Percentiles rank a stretch among this genome's conserved stretches.
phyloP scores from a whole-genome alignment of 352 stramenopile genomes.

The Globisporangium ultimum region DNA sequence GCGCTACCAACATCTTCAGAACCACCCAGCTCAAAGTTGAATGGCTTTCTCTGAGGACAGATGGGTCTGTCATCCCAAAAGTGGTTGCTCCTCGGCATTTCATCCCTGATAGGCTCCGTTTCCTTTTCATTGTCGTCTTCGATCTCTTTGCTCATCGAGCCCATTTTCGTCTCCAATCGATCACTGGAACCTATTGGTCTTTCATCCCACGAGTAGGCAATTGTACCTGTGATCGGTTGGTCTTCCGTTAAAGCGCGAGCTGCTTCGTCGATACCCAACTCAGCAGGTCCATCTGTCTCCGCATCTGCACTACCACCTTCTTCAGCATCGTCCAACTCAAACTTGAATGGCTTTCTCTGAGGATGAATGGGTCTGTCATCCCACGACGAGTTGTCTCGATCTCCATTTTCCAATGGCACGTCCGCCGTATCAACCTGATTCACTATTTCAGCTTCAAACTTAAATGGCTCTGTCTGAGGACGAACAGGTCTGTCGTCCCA shows the following conservation, averaged over 20 bases:
- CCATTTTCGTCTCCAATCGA: background rate
- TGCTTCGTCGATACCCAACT: background rate
- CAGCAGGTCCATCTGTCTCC: background rate
- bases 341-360: no score
- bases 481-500: constrained; percentile 19
- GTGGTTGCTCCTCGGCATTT: no score
- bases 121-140: background rate
- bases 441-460: background rate
- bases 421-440: background rate
- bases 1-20: no score
- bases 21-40: no score
- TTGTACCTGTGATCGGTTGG: background rate
- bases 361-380: no score
- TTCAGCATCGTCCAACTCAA: no score
- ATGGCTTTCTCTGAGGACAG: no score
- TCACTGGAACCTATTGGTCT: background rate
- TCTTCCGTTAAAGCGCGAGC: background rate
- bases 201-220: constrained; percentile 1
- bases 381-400: background rate
- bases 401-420: background rate
- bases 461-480: background rate
- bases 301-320: no score
- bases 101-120: background rate
- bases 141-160: background rate
- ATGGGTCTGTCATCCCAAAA: background rate